These are phyloP conservation scores for Phytophthora sansomeana DNA, from an alignment of 352 stramenopile species.

Conservation along the genomic window DNA sequence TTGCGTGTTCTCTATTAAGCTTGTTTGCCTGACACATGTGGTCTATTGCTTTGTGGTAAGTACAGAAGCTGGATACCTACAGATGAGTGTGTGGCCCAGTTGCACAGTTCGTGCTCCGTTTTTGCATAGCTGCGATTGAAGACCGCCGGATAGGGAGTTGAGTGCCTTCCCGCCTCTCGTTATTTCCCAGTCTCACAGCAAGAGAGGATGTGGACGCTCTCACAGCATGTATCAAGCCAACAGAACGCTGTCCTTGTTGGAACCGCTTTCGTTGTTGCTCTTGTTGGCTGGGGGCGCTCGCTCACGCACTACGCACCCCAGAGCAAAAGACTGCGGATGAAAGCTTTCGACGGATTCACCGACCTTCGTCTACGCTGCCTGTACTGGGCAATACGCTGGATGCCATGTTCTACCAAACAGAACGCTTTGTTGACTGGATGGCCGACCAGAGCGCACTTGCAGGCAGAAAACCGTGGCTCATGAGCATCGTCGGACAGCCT, in stretches of 20 bases:
- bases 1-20: background rate
- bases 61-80: too few relatives aligned
- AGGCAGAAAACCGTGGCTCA: conserved; percentile 36
- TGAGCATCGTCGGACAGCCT: too few relatives aligned
- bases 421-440: conserved; percentile 47
- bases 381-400: conserved; percentile 51
- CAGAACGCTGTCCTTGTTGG: conserved; percentile 12
- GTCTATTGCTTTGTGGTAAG: too few relatives aligned
- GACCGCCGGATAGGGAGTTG: background rate
- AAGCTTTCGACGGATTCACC: conserved; percentile 29
- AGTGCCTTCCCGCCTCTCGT: conserved; percentile 1
- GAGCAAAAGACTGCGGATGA: conserved; percentile 20
- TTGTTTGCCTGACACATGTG: too few relatives aligned
- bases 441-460: conserved; percentile 40
- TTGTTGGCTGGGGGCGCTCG: conserved; percentile 21
- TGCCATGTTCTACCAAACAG: conserved; percentile 37
- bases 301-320: conserved; percentile 10
- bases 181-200: background rate
- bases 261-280: conserved; percentile 9
- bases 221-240: conserved; percentile 14
- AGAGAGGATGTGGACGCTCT: conserved; percentile 15
- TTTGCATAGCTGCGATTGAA: background rate
- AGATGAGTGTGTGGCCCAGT: too few relatives aligned
- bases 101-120: background rate
- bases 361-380: conserved; percentile 36